Evolutionary conservation across 2,329 filamentous ascomycete species (phyloP).

Genomic region (Ascochyta fabae): DNA sequence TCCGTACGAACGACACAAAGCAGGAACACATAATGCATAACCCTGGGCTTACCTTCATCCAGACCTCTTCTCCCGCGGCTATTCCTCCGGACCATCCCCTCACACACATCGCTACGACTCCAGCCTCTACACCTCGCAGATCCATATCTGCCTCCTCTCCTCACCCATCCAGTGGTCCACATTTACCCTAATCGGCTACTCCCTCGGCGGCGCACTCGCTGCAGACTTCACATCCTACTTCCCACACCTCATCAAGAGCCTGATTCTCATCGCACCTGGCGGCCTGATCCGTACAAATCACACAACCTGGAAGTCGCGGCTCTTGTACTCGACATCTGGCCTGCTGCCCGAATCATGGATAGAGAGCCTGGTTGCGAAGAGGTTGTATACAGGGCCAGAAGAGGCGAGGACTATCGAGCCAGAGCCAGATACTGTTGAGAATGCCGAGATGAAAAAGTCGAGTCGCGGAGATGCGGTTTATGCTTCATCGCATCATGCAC

Average conservation of each 20-base stretch:
- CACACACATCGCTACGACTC: slow-evolving; percentile 71
- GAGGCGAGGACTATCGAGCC: slow-evolving; percentile 32
- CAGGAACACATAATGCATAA: too few species aligned
- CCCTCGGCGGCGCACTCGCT: slow-evolving; percentile 76
- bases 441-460: slow-evolving; percentile 20
- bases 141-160: slow-evolving; percentile 72
- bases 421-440: slow-evolving; percentile 30
- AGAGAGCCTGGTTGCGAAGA: slow-evolving; percentile 49
- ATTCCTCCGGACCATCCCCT: slow-evolving; percentile 70
- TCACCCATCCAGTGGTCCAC: slow-evolving; percentile 62
- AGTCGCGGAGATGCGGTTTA: slow-evolving; percentile 29
- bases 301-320: slow-evolving; percentile 64
- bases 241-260: slow-evolving; percentile 68
- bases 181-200: slow-evolving; percentile 80
- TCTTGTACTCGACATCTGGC: slow-evolving; percentile 68
- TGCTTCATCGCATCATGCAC: slow-evolving; percentile 26
- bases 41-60: neutral
- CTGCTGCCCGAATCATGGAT: slow-evolving; percentile 66
- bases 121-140: slow-evolving; percentile 75
- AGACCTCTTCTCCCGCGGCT: slow-evolving; percentile 80
- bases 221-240: slow-evolving; percentile 74
- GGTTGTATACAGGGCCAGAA: slow-evolving; percentile 39
- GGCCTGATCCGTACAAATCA: slow-evolving; percentile 74
- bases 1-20: too few species aligned
- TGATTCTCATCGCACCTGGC: slow-evolving; percentile 79